These are phyloP conservation scores for Lactarius tabidus DNA, from an alignment of 768 basidiomycete species.

Conservation along the genomic window DNA sequence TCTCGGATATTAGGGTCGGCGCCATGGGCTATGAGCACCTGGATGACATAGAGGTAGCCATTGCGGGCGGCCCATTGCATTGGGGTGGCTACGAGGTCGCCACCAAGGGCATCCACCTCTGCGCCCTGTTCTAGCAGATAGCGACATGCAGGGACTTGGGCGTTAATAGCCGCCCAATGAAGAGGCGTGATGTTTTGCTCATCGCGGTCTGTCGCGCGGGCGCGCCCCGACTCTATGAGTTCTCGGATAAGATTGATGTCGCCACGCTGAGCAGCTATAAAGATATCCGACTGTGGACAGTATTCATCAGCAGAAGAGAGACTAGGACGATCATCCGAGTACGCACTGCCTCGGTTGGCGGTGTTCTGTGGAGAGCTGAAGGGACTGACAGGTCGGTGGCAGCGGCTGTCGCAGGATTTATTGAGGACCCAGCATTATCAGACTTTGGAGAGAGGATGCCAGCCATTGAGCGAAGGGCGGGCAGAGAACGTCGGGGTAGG, in stretches of 20 bases:
- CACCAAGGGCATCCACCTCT: constrained; percentile 90
- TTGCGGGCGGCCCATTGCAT: constrained; percentile 98
- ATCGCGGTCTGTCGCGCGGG: constrained; percentile 75
- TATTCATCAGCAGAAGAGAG: neutral
- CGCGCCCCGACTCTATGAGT: constrained; percentile 67
- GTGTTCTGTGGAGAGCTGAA: neutral
- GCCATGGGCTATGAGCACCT: constrained; percentile 82
- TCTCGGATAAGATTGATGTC: constrained; percentile 61
- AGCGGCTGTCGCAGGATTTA: constrained; percentile 37
- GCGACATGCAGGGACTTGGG: constrained; percentile 83
- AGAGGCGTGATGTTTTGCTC: constrained; percentile 90
- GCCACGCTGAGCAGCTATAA: constrained; percentile 84
- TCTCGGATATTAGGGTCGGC: constrained; percentile 92
- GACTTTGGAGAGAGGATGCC: constrained; percentile 44
- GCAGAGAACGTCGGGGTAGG: neutral
- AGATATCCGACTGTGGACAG: constrained; percentile 53
- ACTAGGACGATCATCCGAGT: neutral
- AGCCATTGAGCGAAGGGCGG: constrained; percentile 10
- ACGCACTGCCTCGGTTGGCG: constrained; percentile 11
- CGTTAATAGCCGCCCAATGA: constrained; percentile 98
- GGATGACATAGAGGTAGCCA: constrained; percentile 93
- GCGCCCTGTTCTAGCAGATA: constrained; percentile 90
- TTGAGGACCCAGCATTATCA: constrained; percentile 45
- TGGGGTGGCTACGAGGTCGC: constrained; percentile 90
- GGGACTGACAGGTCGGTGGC: constrained; percentile 43